Evolutionary conservation across 2,329 filamentous ascomycete species (phyloP), one percentile per base, ranked within the genome.

Genomic region (Sarocladium strictum): DNA sequence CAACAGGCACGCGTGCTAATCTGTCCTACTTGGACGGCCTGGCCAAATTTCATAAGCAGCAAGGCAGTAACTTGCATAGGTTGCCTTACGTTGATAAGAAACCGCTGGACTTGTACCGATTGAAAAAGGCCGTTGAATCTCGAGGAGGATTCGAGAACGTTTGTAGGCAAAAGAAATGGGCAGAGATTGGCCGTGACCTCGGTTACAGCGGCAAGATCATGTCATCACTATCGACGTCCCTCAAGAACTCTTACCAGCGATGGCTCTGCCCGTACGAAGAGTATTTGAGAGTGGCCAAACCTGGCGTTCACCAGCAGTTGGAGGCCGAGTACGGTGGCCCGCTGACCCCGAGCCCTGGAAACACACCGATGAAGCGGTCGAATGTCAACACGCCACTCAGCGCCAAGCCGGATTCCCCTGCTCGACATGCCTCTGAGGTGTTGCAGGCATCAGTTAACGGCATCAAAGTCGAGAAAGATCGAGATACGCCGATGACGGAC

Each of bases 161-260:
- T 43, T 99, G 94, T 79, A 97, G 96, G 71, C 80, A 87, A 55
- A 99, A 99, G 74, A 97, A 97, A 74, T 99, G 94, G 94, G 94
- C 94, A 15, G 94, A 99, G 70, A 97, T 99, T 62, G 94, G 94
- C 32, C 85, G 94, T 64, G 94, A 97, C 67, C 75, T 99, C 49
- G 94, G 94, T 54, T 99, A 99, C 72, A 97, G 93, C 66, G 94
- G 94, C 67, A 99, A 99, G 76, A 99, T 99, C 59, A 99, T 99
- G 94, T 97, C 93, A 2, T 97, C 94, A 9, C 76, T 99, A 47
- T 99, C 94, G 5, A 99, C 94, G 0, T 97, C 94, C 4, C 80
- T 99, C 40, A 99, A 97, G 69, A 99, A 99, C 69, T 97, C 94
- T 0, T 99, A 95, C 64, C 91, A 96, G 68, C 86, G 93, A 72